Conservation (phyloP, 2,329 filamentous ascomycete genomes). For the Aureobasidium uvarum region DNA sequence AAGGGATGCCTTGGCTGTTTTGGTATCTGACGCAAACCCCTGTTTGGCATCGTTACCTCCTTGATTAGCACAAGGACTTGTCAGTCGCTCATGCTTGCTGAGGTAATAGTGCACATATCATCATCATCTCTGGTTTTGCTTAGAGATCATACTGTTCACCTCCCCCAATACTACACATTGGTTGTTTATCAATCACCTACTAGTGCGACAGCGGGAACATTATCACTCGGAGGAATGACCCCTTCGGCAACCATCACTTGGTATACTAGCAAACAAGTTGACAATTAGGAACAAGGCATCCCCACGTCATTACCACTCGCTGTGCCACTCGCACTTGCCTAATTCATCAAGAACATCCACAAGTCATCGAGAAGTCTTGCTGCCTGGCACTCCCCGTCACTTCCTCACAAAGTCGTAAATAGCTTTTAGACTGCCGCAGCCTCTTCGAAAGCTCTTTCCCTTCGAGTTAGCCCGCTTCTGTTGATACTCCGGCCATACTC, state of each 20-base stretch:
- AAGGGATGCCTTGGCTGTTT: constrained; percentile 11
- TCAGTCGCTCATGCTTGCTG: not conserved
- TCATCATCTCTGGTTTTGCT: not conserved
- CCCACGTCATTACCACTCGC: not conserved
- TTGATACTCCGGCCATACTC: not conserved
- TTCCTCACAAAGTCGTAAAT: not conserved
- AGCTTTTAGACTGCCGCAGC: not conserved
- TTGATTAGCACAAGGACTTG: not conserved
- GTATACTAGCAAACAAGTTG: not conserved
- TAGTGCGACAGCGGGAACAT: not conserved
- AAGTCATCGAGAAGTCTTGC: not conserved
- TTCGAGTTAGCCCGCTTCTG: not conserved
- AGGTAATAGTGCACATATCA: not conserved
- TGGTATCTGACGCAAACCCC: not conserved
- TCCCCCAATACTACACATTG: not conserved
- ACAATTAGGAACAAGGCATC: not conserved
- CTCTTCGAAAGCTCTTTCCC: not conserved
- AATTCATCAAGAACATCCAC: not conserved
- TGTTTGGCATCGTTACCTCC: not conserved
- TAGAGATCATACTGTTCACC: not conserved
- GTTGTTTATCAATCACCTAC: not conserved
- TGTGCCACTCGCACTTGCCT: not conserved
- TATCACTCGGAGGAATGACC: not conserved
- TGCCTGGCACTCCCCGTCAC: not conserved
- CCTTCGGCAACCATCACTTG: not conserved